These are phyloP conservation scores for Phoma sp. DNA, from an alignment of 2,329 filamentous ascomycete species.

Conservation along the genomic window DNA sequence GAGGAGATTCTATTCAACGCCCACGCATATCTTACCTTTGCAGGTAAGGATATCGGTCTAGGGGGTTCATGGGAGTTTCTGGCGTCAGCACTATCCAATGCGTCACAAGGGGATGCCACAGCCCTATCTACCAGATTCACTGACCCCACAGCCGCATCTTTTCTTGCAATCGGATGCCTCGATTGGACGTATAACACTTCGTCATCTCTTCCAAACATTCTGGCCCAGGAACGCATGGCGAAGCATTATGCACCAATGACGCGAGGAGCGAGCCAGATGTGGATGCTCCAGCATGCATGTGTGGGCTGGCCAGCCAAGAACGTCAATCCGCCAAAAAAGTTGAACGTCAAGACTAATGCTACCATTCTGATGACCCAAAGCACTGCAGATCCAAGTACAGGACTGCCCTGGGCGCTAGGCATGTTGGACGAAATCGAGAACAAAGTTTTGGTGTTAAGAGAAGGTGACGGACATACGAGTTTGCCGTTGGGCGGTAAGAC, in stretches of 20 bases:
- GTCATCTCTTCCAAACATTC: constrained; percentile 25
- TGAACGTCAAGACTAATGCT: constrained; percentile 31
- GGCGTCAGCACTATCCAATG: constrained; percentile 26
- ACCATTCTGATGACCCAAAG: constrained; percentile 51
- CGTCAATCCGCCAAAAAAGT: constrained; percentile 44
- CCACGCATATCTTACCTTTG: constrained; percentile 7
- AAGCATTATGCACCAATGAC: constrained; percentile 45
- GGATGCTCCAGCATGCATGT: constrained; percentile 47
- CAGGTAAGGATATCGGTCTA: not conserved
- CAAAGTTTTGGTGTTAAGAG: constrained; percentile 48
- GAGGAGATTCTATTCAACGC: constrained; percentile 40
- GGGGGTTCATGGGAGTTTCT: not conserved
- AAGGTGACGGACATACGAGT: constrained; percentile 52
- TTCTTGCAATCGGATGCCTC: constrained; percentile 48
- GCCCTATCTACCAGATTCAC: constrained; percentile 35
- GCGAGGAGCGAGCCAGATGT: constrained; percentile 45
- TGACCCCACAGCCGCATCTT: constrained; percentile 27
- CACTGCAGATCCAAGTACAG: constrained; percentile 51
- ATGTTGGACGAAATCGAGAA: constrained; percentile 38
- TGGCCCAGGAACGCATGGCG: constrained; percentile 38
- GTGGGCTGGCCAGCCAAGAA: constrained; percentile 50
- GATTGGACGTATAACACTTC: constrained; percentile 45
- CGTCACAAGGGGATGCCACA: constrained; percentile 49
- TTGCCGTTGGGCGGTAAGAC: constrained; percentile 43
- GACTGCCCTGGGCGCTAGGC: constrained; percentile 36